phyloP scores from a whole-genome alignment of 73 alveolate genomes.

The Blepharisma stoltei region DNA sequence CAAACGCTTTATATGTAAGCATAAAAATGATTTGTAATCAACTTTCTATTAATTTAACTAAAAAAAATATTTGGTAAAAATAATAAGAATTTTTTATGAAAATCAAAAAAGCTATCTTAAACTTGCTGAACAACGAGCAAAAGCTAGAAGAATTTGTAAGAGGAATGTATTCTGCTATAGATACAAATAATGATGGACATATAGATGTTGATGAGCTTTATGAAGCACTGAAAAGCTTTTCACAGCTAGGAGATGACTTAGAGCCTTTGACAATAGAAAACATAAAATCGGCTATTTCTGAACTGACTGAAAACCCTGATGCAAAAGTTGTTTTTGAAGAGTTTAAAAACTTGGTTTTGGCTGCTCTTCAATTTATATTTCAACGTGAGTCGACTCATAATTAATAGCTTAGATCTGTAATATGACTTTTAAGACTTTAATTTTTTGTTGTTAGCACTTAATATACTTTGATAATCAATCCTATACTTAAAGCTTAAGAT shows the following conservation, averaged over 20 bases:
- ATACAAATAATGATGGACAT: conserved; percentile 2
- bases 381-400: conserved; percentile 12
- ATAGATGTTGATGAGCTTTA: conserved; percentile 11
- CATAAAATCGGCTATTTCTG: conserved; percentile 22
- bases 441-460: too few relatives aligned
- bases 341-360: background rate
- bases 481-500: too few relatives aligned
- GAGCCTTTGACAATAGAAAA: background rate
- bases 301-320: background rate
- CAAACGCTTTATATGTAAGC: too few relatives aligned
- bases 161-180: conserved; percentile 23
- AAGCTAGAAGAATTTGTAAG: background rate
- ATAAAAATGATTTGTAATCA: too few relatives aligned
- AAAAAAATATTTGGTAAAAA: too few relatives aligned
- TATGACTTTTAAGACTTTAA: too few relatives aligned
- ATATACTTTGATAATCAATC: too few relatives aligned
- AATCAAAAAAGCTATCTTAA: conserved; percentile 17
- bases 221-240: conserved; percentile 6
- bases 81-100: background rate
- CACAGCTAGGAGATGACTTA: background rate
- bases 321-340: conserved; percentile 3
- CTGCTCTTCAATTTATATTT: conserved; percentile 17
- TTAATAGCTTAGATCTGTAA: too few relatives aligned
- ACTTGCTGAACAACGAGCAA: background rate
- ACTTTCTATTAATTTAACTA: too few relatives aligned